A percentile compares a stretch with the other conserved stretches of the same genome.
phyloP scores from a whole-genome alignment of 208 protist genomes.

The Strigomonas galati region DNA sequence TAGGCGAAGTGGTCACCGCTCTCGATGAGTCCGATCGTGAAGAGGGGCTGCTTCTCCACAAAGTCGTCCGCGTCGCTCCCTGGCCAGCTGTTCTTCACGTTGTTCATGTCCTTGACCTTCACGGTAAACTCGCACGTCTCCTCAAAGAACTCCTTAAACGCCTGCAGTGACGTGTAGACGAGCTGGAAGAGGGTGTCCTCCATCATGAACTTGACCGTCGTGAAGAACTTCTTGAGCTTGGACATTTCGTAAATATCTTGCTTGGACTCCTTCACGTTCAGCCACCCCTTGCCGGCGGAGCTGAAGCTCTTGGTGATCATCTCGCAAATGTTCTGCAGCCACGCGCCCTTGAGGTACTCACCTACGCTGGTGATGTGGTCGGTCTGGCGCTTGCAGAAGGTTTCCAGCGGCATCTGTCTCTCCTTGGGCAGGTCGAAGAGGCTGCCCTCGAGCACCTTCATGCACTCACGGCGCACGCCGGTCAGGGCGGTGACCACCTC shows the following conservation, averaged over 20 bases:
- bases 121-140: constrained; percentile 90
- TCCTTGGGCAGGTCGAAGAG: constrained; percentile 89
- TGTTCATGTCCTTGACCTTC: constrained; percentile 85
- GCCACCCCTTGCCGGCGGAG: constrained; percentile 97
- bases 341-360: constrained; percentile 88
- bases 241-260: constrained; percentile 96
- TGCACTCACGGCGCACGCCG: constrained; percentile 83
- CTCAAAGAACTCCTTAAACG: constrained; percentile 90
- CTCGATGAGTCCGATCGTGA: constrained; percentile 89
- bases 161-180: constrained; percentile 84
- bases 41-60: constrained; percentile 92
- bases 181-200: constrained; percentile 93
- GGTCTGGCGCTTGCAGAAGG: constrained; percentile 80
- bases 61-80: constrained; percentile 90
- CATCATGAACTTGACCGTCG: constrained; percentile 97
- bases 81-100: constrained; percentile 87
- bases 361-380: constrained; percentile 68
- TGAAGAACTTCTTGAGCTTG: constrained; percentile 98
- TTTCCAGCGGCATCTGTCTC: constrained; percentile 85
- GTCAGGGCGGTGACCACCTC: constrained; percentile 90
- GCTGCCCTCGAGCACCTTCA: constrained; percentile 84
- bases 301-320: constrained; percentile 84
- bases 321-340: constrained; percentile 88
- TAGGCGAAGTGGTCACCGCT: constrained; percentile 81
- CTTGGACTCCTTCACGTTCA: constrained; percentile 94